Evolutionary conservation across 1,139 yeast genomes (phyloP), one percentile per base, ranked within the genome.

Genomic region (Magnusiomyces fungicola): DNA sequence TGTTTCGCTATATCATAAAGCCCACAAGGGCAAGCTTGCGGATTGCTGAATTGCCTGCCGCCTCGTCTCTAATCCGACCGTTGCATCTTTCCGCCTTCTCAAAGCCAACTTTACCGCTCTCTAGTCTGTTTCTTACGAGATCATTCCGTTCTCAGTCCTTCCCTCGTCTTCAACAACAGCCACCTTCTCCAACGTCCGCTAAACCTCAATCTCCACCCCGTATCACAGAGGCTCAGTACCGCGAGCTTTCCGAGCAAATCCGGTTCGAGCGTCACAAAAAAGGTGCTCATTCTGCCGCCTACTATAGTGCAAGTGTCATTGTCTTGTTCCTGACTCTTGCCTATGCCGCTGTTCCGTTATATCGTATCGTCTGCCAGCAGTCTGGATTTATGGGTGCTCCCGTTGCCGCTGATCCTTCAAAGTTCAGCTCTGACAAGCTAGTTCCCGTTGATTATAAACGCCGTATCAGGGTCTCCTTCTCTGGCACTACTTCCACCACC

Each of bases 351-450:
- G 98, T 94, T 10, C 97, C 98, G 2, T 69, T 94, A 21, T 94
- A 94, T 65, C 72, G 97, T 57, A 90, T 92, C 21, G 75, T 94
- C 43, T 94, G 99, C 71, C 88, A 90, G 60, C 78, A 96, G 68
- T 90, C 97, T 0, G 98, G 98, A 0, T 92, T 85, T 78, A 96
- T 92, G 47, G 99, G 99, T 45, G 80, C 83, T 10, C 97, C 98
- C 16, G 84, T 90, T 58, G 22, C 24, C 18, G 89, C 97, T 0
- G 98, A 92, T 63, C 69, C 75, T 40, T 67, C 81, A 16, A 80
- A 77, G 59, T 87, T 92, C 66, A 86, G 97, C 0, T 81, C 90
- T 9, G 98, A 92, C 61, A 84, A 84, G 61, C 71, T 94, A 65
- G 71, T 86, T 22, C 96, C 99, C 0, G 94, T 94, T 14, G 92